Evolutionary conservation across 306 rosid genomes (phyloP).

Genomic region (Ceratonia siliqua): DNA sequence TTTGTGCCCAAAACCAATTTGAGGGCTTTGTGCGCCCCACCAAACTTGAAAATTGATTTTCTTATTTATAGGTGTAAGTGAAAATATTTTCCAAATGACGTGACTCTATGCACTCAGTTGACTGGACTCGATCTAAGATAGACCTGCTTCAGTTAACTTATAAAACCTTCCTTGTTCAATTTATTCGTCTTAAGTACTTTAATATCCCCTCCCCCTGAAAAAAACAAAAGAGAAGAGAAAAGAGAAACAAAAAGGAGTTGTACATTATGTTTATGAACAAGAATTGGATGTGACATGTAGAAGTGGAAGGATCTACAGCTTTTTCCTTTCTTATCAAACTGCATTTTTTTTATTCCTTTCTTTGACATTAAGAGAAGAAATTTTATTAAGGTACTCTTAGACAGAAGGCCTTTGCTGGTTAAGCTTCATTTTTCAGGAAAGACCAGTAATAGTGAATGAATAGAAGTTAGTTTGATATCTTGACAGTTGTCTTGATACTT

Average conservation of each 20-base stretch:
- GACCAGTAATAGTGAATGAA: not conserved
- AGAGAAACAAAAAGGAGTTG: not conserved
- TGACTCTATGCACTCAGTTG: constrained; percentile 21
- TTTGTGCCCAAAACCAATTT: not conserved
- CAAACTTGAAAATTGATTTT: constrained; percentile 1
- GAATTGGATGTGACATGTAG: not conserved
- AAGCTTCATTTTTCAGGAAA: not conserved
- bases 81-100: constrained; percentile 11
- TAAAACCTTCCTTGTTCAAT: constrained; percentile 17
- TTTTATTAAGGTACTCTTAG: not conserved
- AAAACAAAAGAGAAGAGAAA: not conserved
- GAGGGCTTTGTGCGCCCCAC: not conserved
- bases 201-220: not conserved
- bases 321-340: not conserved
- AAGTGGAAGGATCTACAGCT: not conserved
- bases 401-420: not conserved
- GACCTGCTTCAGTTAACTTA: constrained; percentile 29
- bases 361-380: not conserved
- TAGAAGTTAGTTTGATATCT: not conserved
- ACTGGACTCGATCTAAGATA: constrained; percentile 30
- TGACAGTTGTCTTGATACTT: not conserved
- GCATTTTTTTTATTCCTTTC: not conserved
- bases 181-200: constrained; percentile 1
- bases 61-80: not conserved
- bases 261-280: not conserved